Conservation (phyloP, 2,329 filamentous ascomycete species). For the Colletotrichum echinochloae region DNA sequence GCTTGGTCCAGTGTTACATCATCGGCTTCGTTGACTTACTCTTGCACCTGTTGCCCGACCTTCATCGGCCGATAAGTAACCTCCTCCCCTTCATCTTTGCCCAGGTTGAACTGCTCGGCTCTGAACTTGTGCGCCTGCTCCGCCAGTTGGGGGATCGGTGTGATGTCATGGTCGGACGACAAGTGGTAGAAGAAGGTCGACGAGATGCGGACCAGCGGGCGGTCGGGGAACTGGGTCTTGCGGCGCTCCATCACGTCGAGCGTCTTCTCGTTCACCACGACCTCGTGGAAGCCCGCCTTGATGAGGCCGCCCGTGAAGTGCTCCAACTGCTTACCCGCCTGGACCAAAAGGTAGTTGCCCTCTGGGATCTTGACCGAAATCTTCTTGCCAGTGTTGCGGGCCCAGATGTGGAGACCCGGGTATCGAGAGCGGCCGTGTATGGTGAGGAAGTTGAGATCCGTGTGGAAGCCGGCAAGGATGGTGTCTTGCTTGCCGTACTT, state of each 20-base stretch:
- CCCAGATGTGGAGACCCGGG: slow-evolving; percentile 72
- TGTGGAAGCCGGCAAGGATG: slow-evolving; percentile 73
- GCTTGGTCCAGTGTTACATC: neutral
- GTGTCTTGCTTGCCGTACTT: slow-evolving; percentile 67
- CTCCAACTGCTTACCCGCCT: slow-evolving; percentile 73
- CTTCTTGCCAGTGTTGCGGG: slow-evolving; percentile 69
- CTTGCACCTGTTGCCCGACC: slow-evolving; percentile 69
- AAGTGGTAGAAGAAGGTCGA: slow-evolving; percentile 73
- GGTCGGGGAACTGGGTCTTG: slow-evolving; percentile 55
- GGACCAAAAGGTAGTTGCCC: slow-evolving; percentile 69
- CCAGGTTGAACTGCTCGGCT: slow-evolving; percentile 60
- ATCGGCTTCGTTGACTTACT: slow-evolving; percentile 52
- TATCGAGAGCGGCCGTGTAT: slow-evolving; percentile 74
- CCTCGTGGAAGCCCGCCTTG: slow-evolving; percentile 73
- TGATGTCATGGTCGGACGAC: slow-evolving; percentile 66
- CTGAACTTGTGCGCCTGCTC: slow-evolving; percentile 59
- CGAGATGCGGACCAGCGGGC: slow-evolving; percentile 68
- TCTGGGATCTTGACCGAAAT: slow-evolving; percentile 70
- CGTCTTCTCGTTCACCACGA: slow-evolving; percentile 67
- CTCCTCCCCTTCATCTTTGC: slow-evolving; percentile 65
- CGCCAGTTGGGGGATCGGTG: slow-evolving; percentile 61
- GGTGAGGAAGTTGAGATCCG: slow-evolving; percentile 73
- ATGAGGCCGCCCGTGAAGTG: slow-evolving; percentile 70
- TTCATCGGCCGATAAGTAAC: slow-evolving; percentile 64
- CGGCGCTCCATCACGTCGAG: slow-evolving; percentile 60